A percentile compares a stretch with the other conserved stretches of the same genome.
phyloP scores from a whole-genome alignment of 2,329 filamentous ascomycete species.

The Ceratocystis albifundus region DNA sequence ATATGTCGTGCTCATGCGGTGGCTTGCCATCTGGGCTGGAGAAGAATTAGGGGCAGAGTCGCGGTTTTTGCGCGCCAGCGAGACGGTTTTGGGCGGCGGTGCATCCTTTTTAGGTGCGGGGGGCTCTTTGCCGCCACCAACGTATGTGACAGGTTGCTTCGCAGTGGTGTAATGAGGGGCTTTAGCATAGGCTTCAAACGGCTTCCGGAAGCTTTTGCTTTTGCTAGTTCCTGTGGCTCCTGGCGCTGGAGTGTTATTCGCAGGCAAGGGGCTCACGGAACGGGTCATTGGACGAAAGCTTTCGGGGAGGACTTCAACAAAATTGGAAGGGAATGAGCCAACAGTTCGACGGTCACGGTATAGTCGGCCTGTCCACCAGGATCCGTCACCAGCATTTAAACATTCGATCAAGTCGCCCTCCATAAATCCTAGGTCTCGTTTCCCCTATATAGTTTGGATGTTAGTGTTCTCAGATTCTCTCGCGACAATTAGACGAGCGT shows the following conservation, averaged over 20 bases:
- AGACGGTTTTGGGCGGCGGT: constrained; percentile 11
- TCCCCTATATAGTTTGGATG: constrained; percentile 45
- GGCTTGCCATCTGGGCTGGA: constrained; percentile 10
- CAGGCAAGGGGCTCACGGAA: constrained; percentile 49
- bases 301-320: constrained; percentile 79
- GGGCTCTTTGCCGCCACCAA: constrained; percentile 33
- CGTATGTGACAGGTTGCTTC: constrained; percentile 48
- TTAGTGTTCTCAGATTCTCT: constrained; percentile 9
- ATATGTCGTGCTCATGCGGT: constrained; percentile 19
- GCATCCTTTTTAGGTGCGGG: constrained; percentile 30
- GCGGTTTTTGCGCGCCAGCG: constrained; percentile 17
- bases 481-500: no score
- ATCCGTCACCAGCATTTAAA: constrained; percentile 91
- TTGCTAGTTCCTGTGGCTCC: constrained; percentile 35
- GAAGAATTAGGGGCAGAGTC: neutral
- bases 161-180: constrained; percentile 55
- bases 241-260: constrained; percentile 40
- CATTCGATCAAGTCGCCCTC: constrained; percentile 98
- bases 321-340: constrained; percentile 92
- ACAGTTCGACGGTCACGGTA: constrained; percentile 82
- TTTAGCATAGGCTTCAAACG: constrained; percentile 55
- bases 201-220: constrained; percentile 52
- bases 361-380: constrained; percentile 94
- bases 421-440: constrained; percentile 89
- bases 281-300: constrained; percentile 66